Base-by-base conservation (phyloP, 2,329 filamentous ascomycete genomes). In the Cladophialophora bantiana region DNA sequence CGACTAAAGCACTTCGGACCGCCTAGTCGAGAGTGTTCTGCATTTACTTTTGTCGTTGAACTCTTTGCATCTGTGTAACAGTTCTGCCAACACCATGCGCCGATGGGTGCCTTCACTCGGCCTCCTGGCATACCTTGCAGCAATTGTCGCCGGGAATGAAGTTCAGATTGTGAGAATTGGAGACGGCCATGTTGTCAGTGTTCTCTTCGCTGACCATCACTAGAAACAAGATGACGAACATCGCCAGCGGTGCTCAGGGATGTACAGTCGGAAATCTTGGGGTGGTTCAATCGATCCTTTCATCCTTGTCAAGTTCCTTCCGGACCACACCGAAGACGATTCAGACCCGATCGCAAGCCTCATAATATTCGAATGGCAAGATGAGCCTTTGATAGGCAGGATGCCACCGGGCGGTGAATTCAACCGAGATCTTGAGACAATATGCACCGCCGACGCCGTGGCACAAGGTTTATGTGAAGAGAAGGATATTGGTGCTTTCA, bases 281-380 rank as follows among this genome's bases (percentile, higher is more conserved):
- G 93, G 93, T 73, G 94, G 94, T 66, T 86, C 88, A 40, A 86
- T 93, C 67, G 92, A 97, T 73, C 94, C 94, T 20, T 96, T 93
- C 81, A 97, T 98, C 77, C 85, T 90, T 73, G 86, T 93, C 77
- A 93, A 92, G 76, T 96, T 97, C 75, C 67, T 72, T 12, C 66
- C 70, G 9, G 80, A 90, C 48, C 85, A 87, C 70, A 79, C 83
- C 79, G 81, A 85, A 65, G 84, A 86, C 36, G 83, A 89, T 64
- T 82, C 85, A 54, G 90, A 96, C 77, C 90, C 91, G 4, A 83
- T 92, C 52, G 90, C 93, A 71, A 96, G 93, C 78, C 80, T 97
- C 73, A 84, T 97, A 60, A 90, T 99, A 70, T 99, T 97, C 78
- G 94, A 99, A 80, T 99, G 94, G 92, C 89, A 86, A 72, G 95